A percentile compares a stretch with the other conserved stretches of the same genome.
These are phyloP conservation scores for Lanmaoa pseudosensibilis DNA, from an alignment of 768 basidiomycete genomes.

Conservation along the genomic window DNA sequence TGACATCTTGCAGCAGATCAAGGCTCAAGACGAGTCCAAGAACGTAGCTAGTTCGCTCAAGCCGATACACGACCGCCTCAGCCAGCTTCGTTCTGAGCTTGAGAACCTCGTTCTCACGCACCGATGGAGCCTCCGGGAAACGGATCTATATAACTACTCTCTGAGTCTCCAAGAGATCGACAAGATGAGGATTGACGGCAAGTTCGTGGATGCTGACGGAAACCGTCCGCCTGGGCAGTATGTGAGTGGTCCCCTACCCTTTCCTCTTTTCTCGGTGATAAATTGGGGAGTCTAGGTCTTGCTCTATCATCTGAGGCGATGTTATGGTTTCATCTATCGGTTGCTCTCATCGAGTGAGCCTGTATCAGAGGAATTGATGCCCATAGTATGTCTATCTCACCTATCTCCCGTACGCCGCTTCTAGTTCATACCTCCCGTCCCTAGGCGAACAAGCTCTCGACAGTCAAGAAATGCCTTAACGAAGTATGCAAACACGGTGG, in stretches of 20 bases:
- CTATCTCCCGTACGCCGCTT: background rate
- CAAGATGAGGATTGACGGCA: conserved; percentile 94
- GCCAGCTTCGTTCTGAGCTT: conserved; percentile 80
- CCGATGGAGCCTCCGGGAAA: conserved; percentile 95
- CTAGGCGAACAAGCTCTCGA: conserved; percentile 94
- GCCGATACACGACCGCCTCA: conserved; percentile 91
- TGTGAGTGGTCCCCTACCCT: conserved; percentile 46
- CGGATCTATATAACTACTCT: conserved; percentile 91
- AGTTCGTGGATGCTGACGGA: conserved; percentile 93
- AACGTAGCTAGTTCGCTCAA: conserved; percentile 83
- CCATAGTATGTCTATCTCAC: conserved; percentile 58
- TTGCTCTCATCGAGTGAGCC: conserved; percentile 94
- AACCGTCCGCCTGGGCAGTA: conserved; percentile 93
- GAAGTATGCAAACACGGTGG: conserved; percentile 96
- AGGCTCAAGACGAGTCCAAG: conserved; percentile 86
- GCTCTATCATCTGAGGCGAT: conserved; percentile 88
- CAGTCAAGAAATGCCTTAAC: conserved; percentile 95
- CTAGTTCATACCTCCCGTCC: background rate
- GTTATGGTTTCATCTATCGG: conserved; percentile 94
- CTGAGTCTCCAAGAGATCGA: conserved; percentile 94
- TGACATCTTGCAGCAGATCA: conserved; percentile 93
- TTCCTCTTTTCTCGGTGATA: background rate
- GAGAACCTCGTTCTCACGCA: conserved; percentile 93
- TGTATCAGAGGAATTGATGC: conserved; percentile 97
- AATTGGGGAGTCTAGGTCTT: conserved; percentile 58